phyloP scores from a whole-genome alignment of 805 yeast genomes.

The Barnettozyma pratensis region DNA sequence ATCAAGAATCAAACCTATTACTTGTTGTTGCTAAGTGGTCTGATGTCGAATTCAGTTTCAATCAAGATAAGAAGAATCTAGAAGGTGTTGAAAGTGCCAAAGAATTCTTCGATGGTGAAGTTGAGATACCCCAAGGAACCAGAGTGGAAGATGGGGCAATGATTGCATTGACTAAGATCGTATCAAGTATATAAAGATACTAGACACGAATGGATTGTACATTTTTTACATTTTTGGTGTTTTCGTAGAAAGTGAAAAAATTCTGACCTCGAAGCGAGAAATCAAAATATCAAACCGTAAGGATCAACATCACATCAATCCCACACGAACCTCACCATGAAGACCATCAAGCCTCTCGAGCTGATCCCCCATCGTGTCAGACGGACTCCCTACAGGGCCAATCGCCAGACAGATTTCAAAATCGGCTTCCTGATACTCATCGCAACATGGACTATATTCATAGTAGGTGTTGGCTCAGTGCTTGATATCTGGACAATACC shows the following conservation, averaged over 20 bases:
- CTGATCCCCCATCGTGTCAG: conserved; percentile 9
- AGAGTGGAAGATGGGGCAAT: conserved; percentile 69
- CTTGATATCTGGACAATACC: conserved; percentile 12
- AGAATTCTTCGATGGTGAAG: conserved; percentile 65
- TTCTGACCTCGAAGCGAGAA: not conserved
- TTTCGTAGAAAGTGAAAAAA: not conserved
- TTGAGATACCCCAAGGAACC: conserved; percentile 48
- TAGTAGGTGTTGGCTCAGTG: conserved; percentile 8
- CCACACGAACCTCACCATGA: not conserved
- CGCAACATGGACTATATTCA: conserved; percentile 9
- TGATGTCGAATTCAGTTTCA: conserved; percentile 50
- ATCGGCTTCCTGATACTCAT: conserved; percentile 12
- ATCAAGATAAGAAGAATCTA: conserved; percentile 42
- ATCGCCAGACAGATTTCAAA: conserved; percentile 3
- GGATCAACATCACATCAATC: not conserved
- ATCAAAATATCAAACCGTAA: not conserved
- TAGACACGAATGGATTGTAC: no score
- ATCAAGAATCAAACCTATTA: conserved; percentile 32
- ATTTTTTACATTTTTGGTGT: not conserved
- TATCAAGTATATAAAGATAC: not conserved
- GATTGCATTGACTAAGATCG: conserved; percentile 44
- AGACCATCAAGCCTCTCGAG: conserved; percentile 8
- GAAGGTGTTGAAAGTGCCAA: conserved; percentile 49
- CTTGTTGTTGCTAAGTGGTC: conserved; percentile 61
- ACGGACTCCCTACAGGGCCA: not conserved